Base-by-base conservation (phyloP, 1,139 yeast species). In the Pichia sp. region DNA sequence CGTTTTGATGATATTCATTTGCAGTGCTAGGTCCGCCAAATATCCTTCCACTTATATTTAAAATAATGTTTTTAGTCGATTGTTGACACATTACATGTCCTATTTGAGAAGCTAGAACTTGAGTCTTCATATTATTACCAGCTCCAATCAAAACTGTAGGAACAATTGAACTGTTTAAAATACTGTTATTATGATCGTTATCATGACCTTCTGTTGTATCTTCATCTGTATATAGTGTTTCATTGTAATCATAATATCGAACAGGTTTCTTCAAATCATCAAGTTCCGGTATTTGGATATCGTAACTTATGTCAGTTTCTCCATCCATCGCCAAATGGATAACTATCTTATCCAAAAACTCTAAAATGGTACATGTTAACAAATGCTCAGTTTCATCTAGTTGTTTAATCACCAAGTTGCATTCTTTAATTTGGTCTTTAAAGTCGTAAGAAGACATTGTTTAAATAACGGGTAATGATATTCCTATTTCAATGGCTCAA, bases 31-130 rank as follows among this genome's bases (percentile, higher is more conserved):
- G 26, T 3, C 32, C 39, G 10, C 56, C 54, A 49, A 63, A 74
- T 5, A 74, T 47, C 51, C 67, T 71, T 1, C 76, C 72, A 49
- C 76, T 70, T 32, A 70, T 50, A 4, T 71, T 68, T 5, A 75
- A 56, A 5, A 74, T 62, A 10, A 72, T 48, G 44, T 64, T 66
- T 37, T 67, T 61, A 28, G 47, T 37, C 7, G 57, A 44, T n/a
- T 52, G 39, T 5, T 61, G 56, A 33, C 60, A 62, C n/a, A 69
- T 45, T 10, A 66, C 47, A 40, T 61, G 62, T 0, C 71, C 68
- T 2, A 70, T 48, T 44, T 69, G 69, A 11, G 69, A 60, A 1
- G 70, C 67, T 46, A 66, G 40, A 2, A 68, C 67, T 18, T 66
- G 63, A 2, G 59, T 50, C 44, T 65, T 68, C 43, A 67, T 34